Evolutionary conservation across 441 rosid genomes (phyloP).

Genomic region (Pelargonium fulgidum): DNA sequence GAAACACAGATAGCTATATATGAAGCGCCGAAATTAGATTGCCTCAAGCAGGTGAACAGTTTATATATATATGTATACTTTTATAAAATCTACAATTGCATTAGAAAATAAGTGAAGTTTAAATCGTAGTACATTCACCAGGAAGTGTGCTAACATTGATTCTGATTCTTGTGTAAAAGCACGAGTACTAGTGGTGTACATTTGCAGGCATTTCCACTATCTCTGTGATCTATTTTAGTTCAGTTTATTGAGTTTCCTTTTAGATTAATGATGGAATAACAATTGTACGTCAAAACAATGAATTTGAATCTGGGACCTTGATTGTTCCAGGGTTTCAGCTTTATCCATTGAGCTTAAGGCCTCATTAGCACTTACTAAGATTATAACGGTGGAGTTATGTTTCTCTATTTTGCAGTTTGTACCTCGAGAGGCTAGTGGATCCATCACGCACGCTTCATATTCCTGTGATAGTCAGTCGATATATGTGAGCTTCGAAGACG

Average conservation of each 20-base stretch:
- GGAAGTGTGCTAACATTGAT: background rate
- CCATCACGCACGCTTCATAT: constrained; percentile 75
- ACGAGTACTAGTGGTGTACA: too few relatives aligned
- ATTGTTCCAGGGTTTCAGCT: background rate
- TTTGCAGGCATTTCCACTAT: too few relatives aligned
- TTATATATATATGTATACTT: background rate
- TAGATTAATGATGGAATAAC: background rate
- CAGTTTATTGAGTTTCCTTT: background rate
- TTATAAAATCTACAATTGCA: constrained; percentile 37
- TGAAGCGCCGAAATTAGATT: constrained; percentile 64
- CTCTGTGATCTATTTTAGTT: background rate
- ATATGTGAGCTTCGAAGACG: constrained; percentile 72
- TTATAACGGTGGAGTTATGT: background rate
- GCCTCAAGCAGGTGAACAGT: constrained; percentile 51
- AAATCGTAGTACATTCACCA: background rate
- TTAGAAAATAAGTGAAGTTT: background rate
- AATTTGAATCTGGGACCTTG: background rate
- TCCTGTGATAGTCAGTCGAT: constrained; percentile 69
- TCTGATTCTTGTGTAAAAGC: background rate
- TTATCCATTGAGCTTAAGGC: background rate
- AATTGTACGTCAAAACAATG: background rate
- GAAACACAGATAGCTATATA: constrained; percentile 70
- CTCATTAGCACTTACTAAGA: too few relatives aligned
- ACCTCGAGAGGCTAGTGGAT: constrained; percentile 57
- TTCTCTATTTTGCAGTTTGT: constrained; percentile 42